Evolutionary conservation across 768 basidiomycete species (phyloP), one percentile per base, ranked within the genome.

Genomic region (Collybiopsis confluens): DNA sequence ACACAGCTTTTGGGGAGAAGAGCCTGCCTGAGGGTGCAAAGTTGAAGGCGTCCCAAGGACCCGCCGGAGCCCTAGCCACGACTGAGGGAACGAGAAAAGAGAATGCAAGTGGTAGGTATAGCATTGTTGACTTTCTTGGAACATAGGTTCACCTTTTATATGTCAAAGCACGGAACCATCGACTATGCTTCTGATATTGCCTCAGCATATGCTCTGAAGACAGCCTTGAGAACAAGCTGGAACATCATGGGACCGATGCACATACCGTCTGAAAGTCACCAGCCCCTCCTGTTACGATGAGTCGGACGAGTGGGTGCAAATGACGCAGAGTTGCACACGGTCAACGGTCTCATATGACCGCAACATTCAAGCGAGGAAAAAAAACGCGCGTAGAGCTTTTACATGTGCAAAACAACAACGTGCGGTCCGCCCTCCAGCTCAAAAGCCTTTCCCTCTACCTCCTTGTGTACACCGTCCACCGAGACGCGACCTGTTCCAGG

Each of bases 1-100:
- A 63, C 10, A 73, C 50, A n/a, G 58, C 56, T n/a, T 54, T 59
- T 9, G 74, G 73, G 11, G 54, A 56, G 3, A 74, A 68, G 15
- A 53, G 63, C 36, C 66, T 65, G 13, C 63, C 65, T 1, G 59
- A 44, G 3, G 74, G 74, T 1, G 75, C 73, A 38, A 63, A 72
- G 54, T 75, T 76, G 59, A 76, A 77, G 13, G 56, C 57, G 56
- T 77, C 74, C 75, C 74, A 76, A 46, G 73, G 70, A 16, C 75
- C 74, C 28, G 54, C 47, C 1, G 74, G 74, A 9, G 73, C 75
- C 36, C 64, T 43, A 10, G 61, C 65, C 18, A 4, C 28, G 3
- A 33, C 30, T 33, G 43, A 26, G 20, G 40, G 15, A 33, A 30
- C 18, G n/a, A 46, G 38, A 35, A 48, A 4, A 21, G 20, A 9